Evolutionary conservation across 345 rosid genomes (phyloP).

Genomic region (Citrus unshiu): DNA sequence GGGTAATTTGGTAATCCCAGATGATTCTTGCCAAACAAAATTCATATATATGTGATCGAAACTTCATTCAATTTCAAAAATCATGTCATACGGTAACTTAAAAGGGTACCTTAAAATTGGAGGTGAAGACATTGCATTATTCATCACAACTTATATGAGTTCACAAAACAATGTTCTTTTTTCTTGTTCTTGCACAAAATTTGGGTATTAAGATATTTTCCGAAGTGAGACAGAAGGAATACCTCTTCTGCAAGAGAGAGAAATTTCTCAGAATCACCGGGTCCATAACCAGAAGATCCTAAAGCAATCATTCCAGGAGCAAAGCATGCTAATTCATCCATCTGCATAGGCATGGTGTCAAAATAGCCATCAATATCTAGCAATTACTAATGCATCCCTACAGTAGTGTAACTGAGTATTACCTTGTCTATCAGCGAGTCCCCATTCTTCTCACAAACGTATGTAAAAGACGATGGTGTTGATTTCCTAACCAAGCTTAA

Average conservation of each 20-base stretch:
- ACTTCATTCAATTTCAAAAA: background rate
- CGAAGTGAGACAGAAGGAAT: background rate
- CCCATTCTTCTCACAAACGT: slow-evolving; percentile 86
- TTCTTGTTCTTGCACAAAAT: background rate
- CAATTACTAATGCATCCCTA: slow-evolving; percentile 3
- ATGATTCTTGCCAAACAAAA: background rate
- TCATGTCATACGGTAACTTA: background rate
- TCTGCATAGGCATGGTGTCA: slow-evolving; percentile 39
- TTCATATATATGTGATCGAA: background rate
- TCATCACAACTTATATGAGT: background rate
- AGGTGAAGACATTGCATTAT: background rate
- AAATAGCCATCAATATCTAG: slow-evolving; percentile 8
- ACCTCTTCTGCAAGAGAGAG: slow-evolving; percentile 95
- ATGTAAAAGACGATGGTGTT: slow-evolving; percentile 84
- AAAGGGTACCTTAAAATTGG: background rate
- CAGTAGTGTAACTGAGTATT: slow-evolving; percentile 8
- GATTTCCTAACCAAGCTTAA: slow-evolving; percentile 70
- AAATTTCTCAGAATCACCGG: slow-evolving; percentile 66
- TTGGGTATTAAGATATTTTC: background rate
- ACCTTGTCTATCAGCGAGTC: slow-evolving; percentile 66
- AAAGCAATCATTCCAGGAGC: slow-evolving; percentile 99
- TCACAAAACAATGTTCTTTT: background rate
- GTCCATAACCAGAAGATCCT: slow-evolving; percentile 83
- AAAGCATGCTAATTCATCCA: slow-evolving; percentile 99
- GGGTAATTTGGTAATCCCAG: background rate